Evolutionary conservation across 495 filamentous ascomycete genomes (phyloP).

Genomic region (Lepidopterella palustris): DNA sequence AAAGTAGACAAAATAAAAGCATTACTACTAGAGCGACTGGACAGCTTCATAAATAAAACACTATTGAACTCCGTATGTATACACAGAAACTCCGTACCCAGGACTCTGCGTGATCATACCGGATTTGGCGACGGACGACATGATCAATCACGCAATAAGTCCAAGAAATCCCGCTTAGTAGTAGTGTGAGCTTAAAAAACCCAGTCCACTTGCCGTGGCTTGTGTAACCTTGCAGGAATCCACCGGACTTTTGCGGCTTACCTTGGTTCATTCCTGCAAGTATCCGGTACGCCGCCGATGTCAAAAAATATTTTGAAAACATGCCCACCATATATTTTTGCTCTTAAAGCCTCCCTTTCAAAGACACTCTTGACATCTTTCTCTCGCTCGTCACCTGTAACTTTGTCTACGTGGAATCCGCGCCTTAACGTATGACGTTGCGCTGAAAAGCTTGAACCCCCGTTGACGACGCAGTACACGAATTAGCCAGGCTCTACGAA

Average conservation of each 20-base stretch:
- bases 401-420: not conserved
- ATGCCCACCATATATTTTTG: not conserved
- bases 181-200: not conserved
- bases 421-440: constrained; percentile 9
- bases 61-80: no score
- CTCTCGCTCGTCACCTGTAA: not conserved
- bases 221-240: not conserved
- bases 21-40: no score
- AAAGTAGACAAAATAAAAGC: no score
- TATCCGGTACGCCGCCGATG: not conserved
- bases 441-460: constrained; percentile 5
- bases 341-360: not conserved
- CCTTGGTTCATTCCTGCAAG: not conserved
- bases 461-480: constrained; percentile 2
- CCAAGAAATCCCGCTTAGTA: not conserved
- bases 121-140: not conserved
- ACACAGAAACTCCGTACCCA: no score
- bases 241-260: not conserved
- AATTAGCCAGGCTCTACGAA: not conserved
- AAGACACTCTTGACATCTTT: not conserved
- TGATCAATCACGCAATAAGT: not conserved
- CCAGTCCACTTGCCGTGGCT: not conserved
- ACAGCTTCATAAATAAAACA: no score
- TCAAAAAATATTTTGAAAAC: not conserved
- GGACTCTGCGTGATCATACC: no score